Conservation (phyloP, 192 early-diverging fungal species). For the Umbelopsis ramanniana region DNA sequence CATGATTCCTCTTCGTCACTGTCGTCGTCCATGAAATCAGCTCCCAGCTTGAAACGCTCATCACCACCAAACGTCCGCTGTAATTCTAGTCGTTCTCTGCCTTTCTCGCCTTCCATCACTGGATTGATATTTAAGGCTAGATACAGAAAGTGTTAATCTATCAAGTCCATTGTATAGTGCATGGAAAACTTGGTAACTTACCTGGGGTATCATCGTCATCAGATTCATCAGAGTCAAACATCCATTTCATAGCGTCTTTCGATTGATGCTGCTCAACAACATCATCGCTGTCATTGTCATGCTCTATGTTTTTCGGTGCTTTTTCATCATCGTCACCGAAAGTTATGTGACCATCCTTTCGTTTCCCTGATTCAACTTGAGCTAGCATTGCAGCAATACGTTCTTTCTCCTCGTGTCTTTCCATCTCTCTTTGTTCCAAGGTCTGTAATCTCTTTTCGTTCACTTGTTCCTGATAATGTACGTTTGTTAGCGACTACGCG, state of each 20-base stretch:
- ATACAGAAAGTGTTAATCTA: neutral
- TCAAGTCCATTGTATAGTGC: neutral
- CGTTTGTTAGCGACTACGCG: neutral
- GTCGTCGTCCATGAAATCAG: constrained; percentile 53
- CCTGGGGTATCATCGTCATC: constrained; percentile 31
- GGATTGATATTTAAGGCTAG: constrained; percentile 51
- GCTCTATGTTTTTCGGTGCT: constrained; percentile 6
- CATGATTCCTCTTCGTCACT: constrained; percentile 34
- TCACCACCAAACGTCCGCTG: constrained; percentile 54
- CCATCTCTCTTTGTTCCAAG: constrained; percentile 30
- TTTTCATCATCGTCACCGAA: constrained; percentile 39
- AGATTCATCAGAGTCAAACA: constrained; percentile 57
- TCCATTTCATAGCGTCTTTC: constrained; percentile 44
- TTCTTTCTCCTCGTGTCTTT: constrained; percentile 37
- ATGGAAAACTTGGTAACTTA: neutral
- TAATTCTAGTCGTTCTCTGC: constrained; percentile 49
- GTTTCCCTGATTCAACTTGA: constrained; percentile 40
- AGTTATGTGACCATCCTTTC: constrained; percentile 40
- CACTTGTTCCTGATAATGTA: constrained; percentile 14
- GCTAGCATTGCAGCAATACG: constrained; percentile 38
- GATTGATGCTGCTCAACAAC: constrained; percentile 20
- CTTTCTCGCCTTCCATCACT: constrained; percentile 55
- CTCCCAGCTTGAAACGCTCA: constrained; percentile 54
- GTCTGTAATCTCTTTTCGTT: constrained; percentile 37
- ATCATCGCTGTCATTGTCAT: neutral